phyloP scores from a whole-genome alignment of 768 basidiomycete genomes.

The Lentinula sp. region DNA sequence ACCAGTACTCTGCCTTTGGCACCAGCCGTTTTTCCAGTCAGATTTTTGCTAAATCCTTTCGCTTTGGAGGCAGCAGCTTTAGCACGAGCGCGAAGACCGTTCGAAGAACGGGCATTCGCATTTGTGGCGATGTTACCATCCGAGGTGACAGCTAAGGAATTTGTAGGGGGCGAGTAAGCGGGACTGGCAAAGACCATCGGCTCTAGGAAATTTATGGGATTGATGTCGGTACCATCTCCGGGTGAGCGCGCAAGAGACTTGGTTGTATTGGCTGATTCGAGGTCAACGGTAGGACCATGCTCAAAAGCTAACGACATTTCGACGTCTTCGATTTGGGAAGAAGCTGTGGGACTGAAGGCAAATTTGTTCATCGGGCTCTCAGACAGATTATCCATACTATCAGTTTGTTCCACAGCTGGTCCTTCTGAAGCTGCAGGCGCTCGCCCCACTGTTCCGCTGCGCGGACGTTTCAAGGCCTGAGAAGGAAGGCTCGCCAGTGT shows the following conservation, averaged over 20 bases:
- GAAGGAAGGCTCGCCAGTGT: not conserved
- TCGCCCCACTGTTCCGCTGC: constrained; percentile 1
- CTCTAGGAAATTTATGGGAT: not conserved
- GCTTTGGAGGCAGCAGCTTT: constrained; percentile 3
- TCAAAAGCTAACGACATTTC: not conserved
- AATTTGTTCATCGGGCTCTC: not conserved
- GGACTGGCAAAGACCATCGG: not conserved
- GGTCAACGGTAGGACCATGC: not conserved
- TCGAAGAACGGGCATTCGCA: not conserved
- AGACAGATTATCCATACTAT: not conserved
- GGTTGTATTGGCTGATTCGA: not conserved
- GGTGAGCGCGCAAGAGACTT: not conserved
- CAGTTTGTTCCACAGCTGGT: not conserved
- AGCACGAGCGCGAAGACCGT: not conserved
- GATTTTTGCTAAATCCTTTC: not conserved
- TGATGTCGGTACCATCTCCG: not conserved
- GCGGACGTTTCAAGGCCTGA: not conserved
- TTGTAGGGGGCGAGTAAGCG: not conserved
- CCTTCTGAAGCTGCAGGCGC: not conserved
- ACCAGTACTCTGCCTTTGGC: constrained; percentile 13
- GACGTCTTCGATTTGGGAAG: not conserved
- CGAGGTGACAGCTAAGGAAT: not conserved
- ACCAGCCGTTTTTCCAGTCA: not conserved
- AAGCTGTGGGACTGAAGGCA: not conserved
- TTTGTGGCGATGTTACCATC: too few relatives aligned